Evolutionary conservation across 2,329 filamentous ascomycete species (phyloP).

Genomic region (Ceratocystis alfenasii): DNA sequence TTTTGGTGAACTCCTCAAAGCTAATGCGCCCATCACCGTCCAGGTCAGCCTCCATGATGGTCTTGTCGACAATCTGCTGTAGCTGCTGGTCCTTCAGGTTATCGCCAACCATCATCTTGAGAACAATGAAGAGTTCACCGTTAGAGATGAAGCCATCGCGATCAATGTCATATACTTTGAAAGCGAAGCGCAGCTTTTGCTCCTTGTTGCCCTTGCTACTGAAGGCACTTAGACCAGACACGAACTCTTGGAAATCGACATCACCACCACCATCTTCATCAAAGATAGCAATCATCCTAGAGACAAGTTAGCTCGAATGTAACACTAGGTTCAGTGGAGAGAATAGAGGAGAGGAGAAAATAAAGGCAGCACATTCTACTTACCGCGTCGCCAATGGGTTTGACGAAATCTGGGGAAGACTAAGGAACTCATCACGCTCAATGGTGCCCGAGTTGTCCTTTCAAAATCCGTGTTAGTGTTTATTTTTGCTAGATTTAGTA

Average conservation of each 20-base stretch:
- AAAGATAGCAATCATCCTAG: constrained; percentile 95
- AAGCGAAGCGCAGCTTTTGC: constrained; percentile 93
- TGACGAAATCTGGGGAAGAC: constrained; percentile 90
- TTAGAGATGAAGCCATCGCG: constrained; percentile 98
- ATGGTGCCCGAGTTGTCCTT: constrained; percentile 97
- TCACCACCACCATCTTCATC: constrained; percentile 96
- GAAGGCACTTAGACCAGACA: constrained; percentile 88
- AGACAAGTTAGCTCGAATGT: background rate
- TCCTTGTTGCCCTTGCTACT: constrained; percentile 98
- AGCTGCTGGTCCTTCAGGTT: constrained; percentile 98
- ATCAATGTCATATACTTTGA: constrained; percentile 99
- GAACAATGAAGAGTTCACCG: constrained; percentile 94
- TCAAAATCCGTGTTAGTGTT: background rate
- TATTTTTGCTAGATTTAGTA: no score
- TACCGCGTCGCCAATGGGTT: constrained; percentile 94
- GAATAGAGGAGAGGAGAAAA: background rate
- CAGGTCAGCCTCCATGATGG: constrained; percentile 97
- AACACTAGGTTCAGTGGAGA: background rate
- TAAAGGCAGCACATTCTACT: background rate
- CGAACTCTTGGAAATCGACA: constrained; percentile 98
- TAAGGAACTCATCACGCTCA: constrained; percentile 96
- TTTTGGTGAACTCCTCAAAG: constrained; percentile 97
- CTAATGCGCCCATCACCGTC: constrained; percentile 96
- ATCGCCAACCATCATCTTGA: constrained; percentile 99
- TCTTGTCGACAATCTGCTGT: constrained; percentile 99